Evolutionary conservation across 2,329 filamentous ascomycete genomes (phyloP), one percentile per base, ranked within the genome.

Genomic region (Trichoderma hamatum): DNA sequence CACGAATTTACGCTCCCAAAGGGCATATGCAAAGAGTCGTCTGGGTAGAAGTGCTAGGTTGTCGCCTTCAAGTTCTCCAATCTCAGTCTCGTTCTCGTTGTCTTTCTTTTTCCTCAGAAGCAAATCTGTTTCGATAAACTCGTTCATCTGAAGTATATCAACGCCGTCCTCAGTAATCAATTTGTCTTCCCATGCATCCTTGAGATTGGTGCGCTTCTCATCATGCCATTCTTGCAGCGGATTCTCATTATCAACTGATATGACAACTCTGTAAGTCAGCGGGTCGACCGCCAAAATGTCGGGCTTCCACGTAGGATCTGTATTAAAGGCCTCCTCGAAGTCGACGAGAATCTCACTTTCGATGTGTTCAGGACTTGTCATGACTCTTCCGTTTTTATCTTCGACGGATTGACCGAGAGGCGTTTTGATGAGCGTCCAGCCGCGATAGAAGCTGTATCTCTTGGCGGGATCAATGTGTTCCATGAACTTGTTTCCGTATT

Each of bases 11-110:
- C 81, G 77, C 73, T 82, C 80, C 1, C 80, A 77, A 1, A 82
- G 74, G 1, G 78, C 80, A 32, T 82, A 82, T 0, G 78, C 79
- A 46, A 82, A 82, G 75, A 82, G 77, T 3, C 80, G 79, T 73
- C 78, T 79, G 3, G 81, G 81, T 0, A 82, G 74, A 1, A 82
- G 77, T 0, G 79, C 76, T 1, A 77, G 71, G 3, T 78, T 74
- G 7, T 77, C 75, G 0, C 75, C 72, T 0, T 73, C 73, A 2
- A 76, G 74, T 52, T 77, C 63, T 21, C 52, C 63, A 28, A 66
- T 49, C 39, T 66, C 63, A 28, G 19, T 19, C 39, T 43, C 39
- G 7, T 49, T 36, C 5, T 58, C 63, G n/a, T 66, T 66, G 28
- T 66, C 63, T 30, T 66, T 66, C 21, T 58, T 59, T 16, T 58